These are phyloP conservation scores for Aspergillus fructus DNA, from an alignment of 2,329 filamentous ascomycete species.

Conservation along the genomic window DNA sequence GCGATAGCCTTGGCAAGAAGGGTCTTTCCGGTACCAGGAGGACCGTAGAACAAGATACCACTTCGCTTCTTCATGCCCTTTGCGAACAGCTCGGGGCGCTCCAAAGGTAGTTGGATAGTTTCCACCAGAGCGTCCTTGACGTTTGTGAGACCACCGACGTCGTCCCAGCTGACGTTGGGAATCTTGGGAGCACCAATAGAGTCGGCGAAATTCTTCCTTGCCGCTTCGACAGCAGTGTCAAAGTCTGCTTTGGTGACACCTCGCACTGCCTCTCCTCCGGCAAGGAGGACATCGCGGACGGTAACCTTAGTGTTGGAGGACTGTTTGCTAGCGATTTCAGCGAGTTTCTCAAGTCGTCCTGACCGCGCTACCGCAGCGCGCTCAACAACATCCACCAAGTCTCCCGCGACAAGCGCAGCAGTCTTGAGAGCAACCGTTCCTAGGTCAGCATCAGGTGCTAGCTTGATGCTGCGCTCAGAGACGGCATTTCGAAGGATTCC, in stretches of 20 bases:
- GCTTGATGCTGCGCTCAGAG: constrained; percentile 69
- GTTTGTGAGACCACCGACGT: constrained; percentile 88
- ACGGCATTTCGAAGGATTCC: constrained; percentile 79
- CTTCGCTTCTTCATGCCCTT: constrained; percentile 98
- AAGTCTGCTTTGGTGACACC: constrained; percentile 83
- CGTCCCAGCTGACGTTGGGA: constrained; percentile 93
- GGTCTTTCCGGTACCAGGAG: constrained; percentile 99
- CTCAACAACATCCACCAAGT: constrained; percentile 91
- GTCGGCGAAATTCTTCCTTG: constrained; percentile 96
- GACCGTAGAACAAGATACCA: constrained; percentile 97
- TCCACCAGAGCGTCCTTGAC: constrained; percentile 98
- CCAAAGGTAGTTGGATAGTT: constrained; percentile 89
- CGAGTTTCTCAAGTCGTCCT: constrained; percentile 72
- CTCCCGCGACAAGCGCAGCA: constrained; percentile 88
- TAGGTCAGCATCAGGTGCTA: constrained; percentile 82
- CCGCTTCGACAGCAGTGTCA: constrained; percentile 88
- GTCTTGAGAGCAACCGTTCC: constrained; percentile 88
- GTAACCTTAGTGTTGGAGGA: constrained; percentile 50
- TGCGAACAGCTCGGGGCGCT: constrained; percentile 88
- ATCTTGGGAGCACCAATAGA: constrained; percentile 97
- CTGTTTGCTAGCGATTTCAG: constrained; percentile 40
- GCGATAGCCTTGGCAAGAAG: constrained; percentile 98
- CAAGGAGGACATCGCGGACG: constrained; percentile 79
- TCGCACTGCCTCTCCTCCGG: constrained; percentile 76
- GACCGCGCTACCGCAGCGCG: constrained; percentile 77